phyloP scores from a whole-genome alignment of 2,329 filamentous ascomycete genomes.

The Epichloe gansuensis region DNA sequence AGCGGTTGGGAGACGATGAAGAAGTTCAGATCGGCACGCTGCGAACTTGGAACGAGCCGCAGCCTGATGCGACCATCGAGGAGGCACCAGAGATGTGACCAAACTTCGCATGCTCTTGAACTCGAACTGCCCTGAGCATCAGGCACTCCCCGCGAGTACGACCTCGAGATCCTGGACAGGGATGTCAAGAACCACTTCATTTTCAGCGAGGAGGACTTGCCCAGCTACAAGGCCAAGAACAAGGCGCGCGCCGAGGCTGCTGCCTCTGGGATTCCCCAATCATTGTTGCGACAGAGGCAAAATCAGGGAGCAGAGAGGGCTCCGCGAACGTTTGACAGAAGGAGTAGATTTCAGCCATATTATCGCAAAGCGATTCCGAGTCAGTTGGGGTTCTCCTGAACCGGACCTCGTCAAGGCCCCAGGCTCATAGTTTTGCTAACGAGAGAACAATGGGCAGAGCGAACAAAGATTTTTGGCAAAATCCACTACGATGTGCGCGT shows the following conservation, averaged over 20 bases:
- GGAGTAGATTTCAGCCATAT: constrained; percentile 42
- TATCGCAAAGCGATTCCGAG: constrained; percentile 64
- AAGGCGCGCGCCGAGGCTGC: constrained; percentile 43
- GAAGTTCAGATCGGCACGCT: constrained; percentile 74
- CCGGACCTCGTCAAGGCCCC: background rate
- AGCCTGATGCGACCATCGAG: constrained; percentile 39
- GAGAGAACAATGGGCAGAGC: constrained; percentile 40
- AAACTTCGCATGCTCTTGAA: constrained; percentile 53
- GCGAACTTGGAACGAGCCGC: constrained; percentile 42
- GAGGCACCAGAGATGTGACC: constrained; percentile 19
- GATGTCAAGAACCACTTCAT: constrained; percentile 77
- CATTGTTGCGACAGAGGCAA: constrained; percentile 34
- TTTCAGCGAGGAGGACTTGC: constrained; percentile 87
- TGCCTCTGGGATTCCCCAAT: constrained; percentile 45
- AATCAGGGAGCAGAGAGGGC: constrained; percentile 14
- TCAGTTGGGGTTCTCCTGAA: constrained; percentile 26
- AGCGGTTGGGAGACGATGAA: constrained; percentile 62
- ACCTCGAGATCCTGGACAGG: constrained; percentile 53
- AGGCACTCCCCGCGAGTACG: constrained; percentile 77
- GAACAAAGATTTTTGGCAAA: constrained; percentile 62
- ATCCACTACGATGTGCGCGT: constrained; percentile 68
- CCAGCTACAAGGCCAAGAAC: constrained; percentile 36
- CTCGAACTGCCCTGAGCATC: constrained; percentile 52
- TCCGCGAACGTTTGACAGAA: constrained; percentile 33
- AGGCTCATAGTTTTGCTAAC: constrained; percentile 10